phyloP scores from a whole-genome alignment of 768 basidiomycete genomes.

The Kwoniella bestiolae region DNA sequence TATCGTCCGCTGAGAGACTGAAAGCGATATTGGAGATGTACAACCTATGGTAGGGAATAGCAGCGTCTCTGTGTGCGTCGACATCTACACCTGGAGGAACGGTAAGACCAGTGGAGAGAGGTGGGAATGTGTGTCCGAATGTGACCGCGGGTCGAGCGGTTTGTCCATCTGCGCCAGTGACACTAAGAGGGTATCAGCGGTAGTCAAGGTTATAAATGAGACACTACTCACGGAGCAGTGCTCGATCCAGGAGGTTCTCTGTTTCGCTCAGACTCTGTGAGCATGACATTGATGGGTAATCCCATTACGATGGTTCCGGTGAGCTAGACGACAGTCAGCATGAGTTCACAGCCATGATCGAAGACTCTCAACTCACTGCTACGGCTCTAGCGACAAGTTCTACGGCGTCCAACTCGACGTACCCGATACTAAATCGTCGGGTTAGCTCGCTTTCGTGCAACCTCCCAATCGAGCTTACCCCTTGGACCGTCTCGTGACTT shows the following conservation, averaged over 20 bases:
- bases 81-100: constrained; percentile 73
- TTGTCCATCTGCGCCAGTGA: background rate
- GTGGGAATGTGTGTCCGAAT: constrained; percentile 39
- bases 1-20: constrained; percentile 94
- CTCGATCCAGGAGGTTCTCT: constrained; percentile 25
- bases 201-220: background rate
- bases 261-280: constrained; percentile 85
- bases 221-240: constrained; percentile 25
- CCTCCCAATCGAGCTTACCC: constrained; percentile 65
- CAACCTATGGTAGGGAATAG: constrained; percentile 65
- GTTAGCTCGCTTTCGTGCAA: background rate
- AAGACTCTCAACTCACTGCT: constrained; percentile 53
- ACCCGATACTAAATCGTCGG: constrained; percentile 75
- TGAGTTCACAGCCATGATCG: background rate
- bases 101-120: constrained; percentile 42
- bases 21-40: constrained; percentile 97
- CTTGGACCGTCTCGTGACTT: constrained; percentile 93
- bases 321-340: constrained; percentile 58
- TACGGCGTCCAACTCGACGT: constrained; percentile 92
- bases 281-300: constrained; percentile 92
- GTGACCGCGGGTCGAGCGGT: constrained; percentile 21
- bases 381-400: constrained; percentile 91
- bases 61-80: constrained; percentile 58
- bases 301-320: constrained; percentile 98
- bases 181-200: constrained; percentile 5